These are phyloP conservation scores for Kickxella alabastrina DNA, from an alignment of 192 early-diverging fungal genomes.

Conservation along the genomic window DNA sequence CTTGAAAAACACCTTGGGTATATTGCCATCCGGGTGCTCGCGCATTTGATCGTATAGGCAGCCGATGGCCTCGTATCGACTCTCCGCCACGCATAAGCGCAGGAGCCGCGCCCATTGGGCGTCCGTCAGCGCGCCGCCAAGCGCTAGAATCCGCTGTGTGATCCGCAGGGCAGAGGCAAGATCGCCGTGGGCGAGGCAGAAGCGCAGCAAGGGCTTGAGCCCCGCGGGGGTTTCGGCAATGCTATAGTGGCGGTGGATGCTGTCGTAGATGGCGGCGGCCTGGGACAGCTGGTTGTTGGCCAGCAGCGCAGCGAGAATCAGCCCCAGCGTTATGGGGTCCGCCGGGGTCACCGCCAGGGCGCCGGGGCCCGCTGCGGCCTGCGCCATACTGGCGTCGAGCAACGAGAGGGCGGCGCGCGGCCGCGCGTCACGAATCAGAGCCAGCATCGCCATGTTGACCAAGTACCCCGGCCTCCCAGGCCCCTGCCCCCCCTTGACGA, in stretches of 20 bases:
- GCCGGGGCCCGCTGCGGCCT: neutral
- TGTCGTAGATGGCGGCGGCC: neutral
- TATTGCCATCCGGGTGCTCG: neutral
- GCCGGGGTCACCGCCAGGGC: slow-evolving; percentile 10
- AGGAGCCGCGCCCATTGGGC: slow-evolving; percentile 13
- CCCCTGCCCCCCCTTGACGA: too few relatives aligned
- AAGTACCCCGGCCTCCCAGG: slow-evolving; percentile 9
- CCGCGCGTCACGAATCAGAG: slow-evolving; percentile 12
- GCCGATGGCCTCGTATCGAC: neutral
- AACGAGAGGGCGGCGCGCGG: slow-evolving; percentile 18
- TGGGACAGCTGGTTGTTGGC: neutral
- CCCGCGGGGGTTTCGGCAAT: neutral
- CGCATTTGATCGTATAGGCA: slow-evolving; percentile 5
- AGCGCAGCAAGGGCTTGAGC: slow-evolving; percentile 1
- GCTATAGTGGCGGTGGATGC: neutral
- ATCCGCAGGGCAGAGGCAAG: neutral
- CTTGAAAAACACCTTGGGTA: neutral
- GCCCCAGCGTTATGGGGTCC: slow-evolving; percentile 23
- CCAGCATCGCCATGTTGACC: slow-evolving; percentile 29
- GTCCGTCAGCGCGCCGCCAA: slow-evolving; percentile 8
- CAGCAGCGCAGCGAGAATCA: slow-evolving; percentile 3
- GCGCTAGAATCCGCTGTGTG: slow-evolving; percentile 1
- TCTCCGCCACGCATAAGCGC: neutral
- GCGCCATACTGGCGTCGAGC: slow-evolving; percentile 8
- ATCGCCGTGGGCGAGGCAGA: slow-evolving; percentile 5